Evolutionary conservation across 2,329 filamentous ascomycete species (phyloP).

Genomic region (Aspergillus sp.): DNA sequence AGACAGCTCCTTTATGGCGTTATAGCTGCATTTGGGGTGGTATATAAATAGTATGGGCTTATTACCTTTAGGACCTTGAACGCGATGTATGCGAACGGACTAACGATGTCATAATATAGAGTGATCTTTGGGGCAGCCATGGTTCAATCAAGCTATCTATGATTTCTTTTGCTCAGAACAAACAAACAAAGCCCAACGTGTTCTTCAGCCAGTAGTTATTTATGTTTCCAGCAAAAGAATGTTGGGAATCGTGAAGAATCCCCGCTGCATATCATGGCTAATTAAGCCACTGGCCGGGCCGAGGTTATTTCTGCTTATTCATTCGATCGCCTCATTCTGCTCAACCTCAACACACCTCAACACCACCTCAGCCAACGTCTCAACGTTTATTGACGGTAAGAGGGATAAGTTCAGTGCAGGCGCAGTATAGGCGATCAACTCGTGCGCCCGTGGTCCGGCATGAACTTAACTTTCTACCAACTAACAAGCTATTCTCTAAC

Average conservation of each 20-base stretch:
- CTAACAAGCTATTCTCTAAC: background rate
- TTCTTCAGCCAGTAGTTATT: background rate
- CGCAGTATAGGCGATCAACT: background rate
- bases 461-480: background rate
- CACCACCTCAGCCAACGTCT: background rate
- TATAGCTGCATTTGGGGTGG: background rate
- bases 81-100: conserved; percentile 61
- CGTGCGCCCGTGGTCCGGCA: background rate
- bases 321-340: conserved; percentile 3
- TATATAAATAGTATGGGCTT: conserved; percentile 25
- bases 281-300: conserved; percentile 6
- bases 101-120: conserved; percentile 60
- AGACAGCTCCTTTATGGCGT: background rate
- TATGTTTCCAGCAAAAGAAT: background rate
- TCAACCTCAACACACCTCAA: background rate
- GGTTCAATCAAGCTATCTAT: background rate
- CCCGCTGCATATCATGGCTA: conserved; percentile 2
- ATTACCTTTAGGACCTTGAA: conserved; percentile 58
- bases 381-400: background rate
- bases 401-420: background rate
- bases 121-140: conserved; percentile 55
- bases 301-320: conserved; percentile 8
- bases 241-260: background rate
- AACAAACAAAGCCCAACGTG: background rate
- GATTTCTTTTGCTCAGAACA: background rate